phyloP scores from a whole-genome alignment of 441 rosid genomes.

The Pelargonium citronellum region DNA sequence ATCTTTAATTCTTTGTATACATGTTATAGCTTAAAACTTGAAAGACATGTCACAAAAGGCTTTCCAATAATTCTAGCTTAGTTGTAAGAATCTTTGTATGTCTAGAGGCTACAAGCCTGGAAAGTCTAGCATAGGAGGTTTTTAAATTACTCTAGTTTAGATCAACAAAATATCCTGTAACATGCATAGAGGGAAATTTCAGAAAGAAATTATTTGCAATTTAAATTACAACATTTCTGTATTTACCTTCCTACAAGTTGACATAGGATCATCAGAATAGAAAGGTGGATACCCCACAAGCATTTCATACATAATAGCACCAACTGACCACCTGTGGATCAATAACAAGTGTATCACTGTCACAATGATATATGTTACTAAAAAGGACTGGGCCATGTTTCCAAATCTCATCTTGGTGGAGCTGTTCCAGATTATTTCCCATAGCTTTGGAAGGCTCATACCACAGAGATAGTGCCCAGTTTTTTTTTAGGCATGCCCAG shows the following conservation, averaged over 20 bases:
- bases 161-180: neutral
- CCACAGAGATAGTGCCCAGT: neutral
- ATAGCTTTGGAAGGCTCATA: conserved; percentile 10
- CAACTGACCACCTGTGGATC: conserved; percentile 28
- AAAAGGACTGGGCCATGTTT: neutral
- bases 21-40: no score
- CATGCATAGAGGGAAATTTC: neutral
- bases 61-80: no score
- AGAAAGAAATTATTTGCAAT: neutral
- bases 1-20: no score
- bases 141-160: neutral
- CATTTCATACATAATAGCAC: conserved; percentile 89
- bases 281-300: conserved; percentile 31
- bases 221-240: neutral
- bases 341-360: conserved; percentile 16
- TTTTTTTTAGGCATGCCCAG: no score
- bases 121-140: no score
- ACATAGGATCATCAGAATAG: conserved; percentile 25
- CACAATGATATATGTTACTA: conserved; percentile 16
- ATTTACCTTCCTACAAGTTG: conserved; percentile 31
- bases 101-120: no score
- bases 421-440: neutral
- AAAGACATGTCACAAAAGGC: no score
- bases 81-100: no score
- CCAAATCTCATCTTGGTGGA: conserved; percentile 2